These are phyloP conservation scores for Fusarium continuum DNA, from an alignment of 2,329 filamentous ascomycete species.

Conservation along the genomic window DNA sequence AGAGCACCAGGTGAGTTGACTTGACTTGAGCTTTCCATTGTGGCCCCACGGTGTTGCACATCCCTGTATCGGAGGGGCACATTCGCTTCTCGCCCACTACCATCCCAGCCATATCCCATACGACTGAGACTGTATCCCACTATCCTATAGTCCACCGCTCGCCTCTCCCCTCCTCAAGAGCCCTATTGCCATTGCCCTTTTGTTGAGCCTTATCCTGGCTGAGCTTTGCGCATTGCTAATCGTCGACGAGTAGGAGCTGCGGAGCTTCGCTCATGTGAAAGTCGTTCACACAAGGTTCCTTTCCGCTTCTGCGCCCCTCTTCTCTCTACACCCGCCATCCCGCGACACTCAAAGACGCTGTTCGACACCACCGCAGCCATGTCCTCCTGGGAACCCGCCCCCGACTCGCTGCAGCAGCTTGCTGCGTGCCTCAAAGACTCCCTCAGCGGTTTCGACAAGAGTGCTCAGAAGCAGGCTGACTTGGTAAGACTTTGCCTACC, in stretches of 20 bases:
- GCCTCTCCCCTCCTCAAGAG: conserved; percentile 25
- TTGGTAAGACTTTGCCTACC: conserved; percentile 63
- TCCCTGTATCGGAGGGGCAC: conserved; percentile 44
- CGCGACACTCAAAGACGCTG: conserved; percentile 28
- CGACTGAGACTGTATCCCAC: conserved; percentile 15
- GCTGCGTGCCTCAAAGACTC: conserved; percentile 91
- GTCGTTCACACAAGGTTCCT: conserved; percentile 22
- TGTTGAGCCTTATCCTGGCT: conserved; percentile 8
- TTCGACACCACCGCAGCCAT: conserved; percentile 60
- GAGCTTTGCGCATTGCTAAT: conserved; percentile 37
- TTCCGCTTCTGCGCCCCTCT: conserved; percentile 31
- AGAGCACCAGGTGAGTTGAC: conserved; percentile 22
- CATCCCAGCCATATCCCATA: conserved; percentile 28
- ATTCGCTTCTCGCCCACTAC: conserved; percentile 42
- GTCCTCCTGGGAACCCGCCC: conserved; percentile 91
- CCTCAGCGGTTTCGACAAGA: conserved; percentile 82
- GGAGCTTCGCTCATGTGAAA: conserved; percentile 43
- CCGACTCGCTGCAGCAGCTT: conserved; percentile 88
- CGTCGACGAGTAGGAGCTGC: conserved; percentile 35
- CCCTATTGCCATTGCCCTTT: conserved; percentile 24
- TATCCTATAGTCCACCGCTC: conserved; percentile 40
- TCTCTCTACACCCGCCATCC: conserved; percentile 16
- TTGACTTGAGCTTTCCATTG: conserved; percentile 33
- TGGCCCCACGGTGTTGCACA: conserved; percentile 41
- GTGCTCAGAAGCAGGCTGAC: conserved; percentile 88